Base-by-base conservation (phyloP, 2,329 filamentous ascomycete genomes). In the Alternaria brassicae region DNA sequence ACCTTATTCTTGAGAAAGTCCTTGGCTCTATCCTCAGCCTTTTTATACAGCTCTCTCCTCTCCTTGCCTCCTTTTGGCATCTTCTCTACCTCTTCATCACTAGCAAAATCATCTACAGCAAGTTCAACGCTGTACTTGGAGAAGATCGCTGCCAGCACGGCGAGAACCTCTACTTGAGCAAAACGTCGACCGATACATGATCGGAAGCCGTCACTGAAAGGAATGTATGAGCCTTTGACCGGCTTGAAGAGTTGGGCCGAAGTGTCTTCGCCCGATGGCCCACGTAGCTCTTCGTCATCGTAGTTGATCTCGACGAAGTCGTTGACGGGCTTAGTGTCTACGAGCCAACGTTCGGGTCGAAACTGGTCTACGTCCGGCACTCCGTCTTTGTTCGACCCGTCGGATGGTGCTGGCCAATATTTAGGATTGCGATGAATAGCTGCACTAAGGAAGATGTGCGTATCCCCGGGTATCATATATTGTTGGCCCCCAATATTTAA, bases 261-360 rank as follows among this genome's bases (percentile, higher is more conserved):
- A 5, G 86, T 89, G 70, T 89, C 86, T 8, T 84, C 81, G n/a
- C 84, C 85, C 56, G 82, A 80, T 48, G 85, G 86, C 3, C 87
- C 85, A 54, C 86, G 87, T 59, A 86, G 83, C 51, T 88, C 84
- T 54, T 85, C 85, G 3, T 78, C 78, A 48, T 84, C 76, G 54
- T 72, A 78, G 2, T 79, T 72, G 21, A 78, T 76, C 12, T 81
- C 74, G 15, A 77, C 78, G 23, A 71, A 74, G 10, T 64, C 50
- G 15, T 69, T 67, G 3, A 63, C 55, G 1, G 56, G 52, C 21
- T 72, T 73, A 7, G 56, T 62, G 28, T 80, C 73, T 6, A 53
- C 56, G 13, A 91, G 85, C 91, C 91, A 93, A 41, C 91, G 84
- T 75, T 91, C 88, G 0, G 91, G 90, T 47, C 87, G 81, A 76